These are phyloP conservation scores for Pseudogymnoascus sp. DNA, from an alignment of 2,329 filamentous ascomycete genomes.

Conservation along the genomic window DNA sequence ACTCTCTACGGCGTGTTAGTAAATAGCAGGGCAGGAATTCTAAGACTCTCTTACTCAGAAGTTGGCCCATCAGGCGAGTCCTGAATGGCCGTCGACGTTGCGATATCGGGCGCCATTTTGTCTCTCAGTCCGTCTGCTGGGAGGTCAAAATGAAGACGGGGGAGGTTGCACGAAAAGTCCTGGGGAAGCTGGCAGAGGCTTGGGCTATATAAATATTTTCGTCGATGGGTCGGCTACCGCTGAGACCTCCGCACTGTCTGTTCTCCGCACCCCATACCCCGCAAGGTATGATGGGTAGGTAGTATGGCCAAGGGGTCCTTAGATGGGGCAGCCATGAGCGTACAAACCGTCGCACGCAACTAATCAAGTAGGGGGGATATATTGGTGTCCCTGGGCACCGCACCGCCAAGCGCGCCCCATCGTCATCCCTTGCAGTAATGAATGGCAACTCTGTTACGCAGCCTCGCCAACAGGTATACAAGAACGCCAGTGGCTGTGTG, in stretches of 20 bases:
- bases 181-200: not conserved
- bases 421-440: slow-evolving; percentile 1
- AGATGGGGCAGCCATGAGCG: not conserved
- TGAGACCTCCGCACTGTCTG: not conserved
- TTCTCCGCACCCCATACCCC: slow-evolving; percentile 1
- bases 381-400: not conserved
- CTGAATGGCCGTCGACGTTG: not conserved
- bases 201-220: slow-evolving; percentile 7
- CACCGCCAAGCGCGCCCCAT: not conserved
- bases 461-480: not conserved
- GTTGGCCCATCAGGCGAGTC: not conserved
- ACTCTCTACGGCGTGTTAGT: slow-evolving; percentile 7
- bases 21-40: not conserved
- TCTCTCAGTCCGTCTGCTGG: not conserved
- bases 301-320: not conserved
- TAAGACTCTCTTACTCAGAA: not conserved
- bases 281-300: not conserved
- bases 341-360: not conserved
- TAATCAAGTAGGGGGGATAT: not conserved
- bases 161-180: not conserved
- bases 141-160: not conserved
- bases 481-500: not conserved
- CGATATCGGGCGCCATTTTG: slow-evolving; percentile 2
- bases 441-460: not conserved
- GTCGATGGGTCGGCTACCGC: not conserved